These are phyloP conservation scores for Microbotryomycetes sp. DNA, from an alignment of 1,284 basidiomycete genomes.

Conservation along the genomic window DNA sequence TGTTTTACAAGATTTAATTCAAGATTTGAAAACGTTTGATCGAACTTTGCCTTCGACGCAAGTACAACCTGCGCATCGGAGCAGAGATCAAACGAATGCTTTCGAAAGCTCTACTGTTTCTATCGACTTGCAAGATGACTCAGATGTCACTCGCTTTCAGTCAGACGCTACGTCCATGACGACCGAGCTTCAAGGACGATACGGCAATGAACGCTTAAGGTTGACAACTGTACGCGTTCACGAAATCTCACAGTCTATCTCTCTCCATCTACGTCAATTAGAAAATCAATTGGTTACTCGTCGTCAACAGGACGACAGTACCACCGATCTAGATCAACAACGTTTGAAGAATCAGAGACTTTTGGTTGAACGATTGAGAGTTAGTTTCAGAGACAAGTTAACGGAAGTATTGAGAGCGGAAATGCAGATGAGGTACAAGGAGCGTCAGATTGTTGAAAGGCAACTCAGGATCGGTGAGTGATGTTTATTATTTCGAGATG, in stretches of 20 bases:
- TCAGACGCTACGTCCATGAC: no score
- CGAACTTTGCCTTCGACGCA: neutral
- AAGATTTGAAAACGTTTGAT: neutral
- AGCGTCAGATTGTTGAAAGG: neutral
- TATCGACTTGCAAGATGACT: neutral
- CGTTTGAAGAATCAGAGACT: neutral
- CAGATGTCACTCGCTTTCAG: no score
- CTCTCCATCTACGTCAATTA: neutral
- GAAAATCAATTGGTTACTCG: neutral
- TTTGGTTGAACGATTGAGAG: neutral
- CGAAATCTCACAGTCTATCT: neutral
- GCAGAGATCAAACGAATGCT: neutral
- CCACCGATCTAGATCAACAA: neutral
- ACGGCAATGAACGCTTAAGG: no score
- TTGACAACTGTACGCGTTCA: neutral
- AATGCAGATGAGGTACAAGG: neutral
- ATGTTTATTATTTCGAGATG: no score
- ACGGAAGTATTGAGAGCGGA: neutral
- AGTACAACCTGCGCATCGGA: neutral
- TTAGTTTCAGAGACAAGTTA: neutral
- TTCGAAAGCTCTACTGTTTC: neutral
- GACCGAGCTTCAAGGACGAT: no score
- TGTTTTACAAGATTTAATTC: neutral
- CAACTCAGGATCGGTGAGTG: neutral
- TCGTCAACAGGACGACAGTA: neutral